Conservation (phyloP, 1,284 basidiomycete species). For the Lentinula novae-zelandiae region DNA sequence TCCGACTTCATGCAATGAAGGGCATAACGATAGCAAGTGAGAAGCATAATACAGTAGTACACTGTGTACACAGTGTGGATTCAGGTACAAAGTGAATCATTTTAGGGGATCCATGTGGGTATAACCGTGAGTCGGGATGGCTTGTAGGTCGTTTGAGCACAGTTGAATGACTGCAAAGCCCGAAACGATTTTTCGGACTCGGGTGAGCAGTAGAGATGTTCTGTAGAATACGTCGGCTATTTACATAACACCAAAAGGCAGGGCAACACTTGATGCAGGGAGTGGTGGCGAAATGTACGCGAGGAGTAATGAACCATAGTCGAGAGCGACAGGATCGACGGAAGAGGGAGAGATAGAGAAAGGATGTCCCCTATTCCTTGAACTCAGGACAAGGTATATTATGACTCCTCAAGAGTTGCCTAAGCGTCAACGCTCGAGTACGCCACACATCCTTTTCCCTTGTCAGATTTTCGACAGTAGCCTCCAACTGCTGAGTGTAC, state of each 20-base stretch:
- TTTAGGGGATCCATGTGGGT: too few relatives aligned
- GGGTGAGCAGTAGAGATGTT: background rate
- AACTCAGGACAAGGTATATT: conserved; percentile 42
- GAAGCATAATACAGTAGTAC: too few relatives aligned
- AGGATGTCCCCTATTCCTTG: conserved; percentile 15
- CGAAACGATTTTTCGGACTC: too few relatives aligned
- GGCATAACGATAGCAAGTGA: too few relatives aligned
- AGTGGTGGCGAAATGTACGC: background rate
- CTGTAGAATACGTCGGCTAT: background rate
- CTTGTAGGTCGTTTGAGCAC: too few relatives aligned
- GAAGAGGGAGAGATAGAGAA: background rate
- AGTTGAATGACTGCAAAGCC: too few relatives aligned
- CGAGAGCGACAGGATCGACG: background rate
- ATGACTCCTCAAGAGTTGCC: conserved; percentile 46
- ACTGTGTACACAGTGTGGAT: too few relatives aligned
- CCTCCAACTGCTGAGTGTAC: conserved; percentile 57
- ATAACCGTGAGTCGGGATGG: too few relatives aligned
- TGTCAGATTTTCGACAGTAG: conserved; percentile 39
- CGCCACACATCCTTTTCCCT: conserved; percentile 52
- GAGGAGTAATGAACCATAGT: background rate
- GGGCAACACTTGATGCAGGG: background rate
- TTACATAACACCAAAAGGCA: background rate
- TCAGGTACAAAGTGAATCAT: too few relatives aligned
- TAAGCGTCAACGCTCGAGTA: conserved; percentile 39
- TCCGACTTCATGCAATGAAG: too few relatives aligned